Evolutionary conservation across 2,329 filamentous ascomycete genomes (phyloP), one percentile per base, ranked within the genome.

Genomic region (Monosporascus sp.): DNA sequence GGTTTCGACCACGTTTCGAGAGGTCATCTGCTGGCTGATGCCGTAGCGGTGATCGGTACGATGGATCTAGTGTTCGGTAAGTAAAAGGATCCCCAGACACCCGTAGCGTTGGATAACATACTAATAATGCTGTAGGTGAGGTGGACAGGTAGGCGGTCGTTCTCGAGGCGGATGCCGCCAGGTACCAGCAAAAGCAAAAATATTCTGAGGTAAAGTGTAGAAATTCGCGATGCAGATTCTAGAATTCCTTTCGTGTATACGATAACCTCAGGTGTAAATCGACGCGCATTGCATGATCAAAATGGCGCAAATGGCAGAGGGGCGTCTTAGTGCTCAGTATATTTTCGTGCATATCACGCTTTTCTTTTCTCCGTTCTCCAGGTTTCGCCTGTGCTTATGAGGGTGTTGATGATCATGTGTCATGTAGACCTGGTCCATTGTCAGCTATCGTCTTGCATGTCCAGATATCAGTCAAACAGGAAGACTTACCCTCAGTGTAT

Each of bases 1-100:
- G 93, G 91, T 61, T 97, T 99, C 72, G 94, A 99, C 72, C 93
- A 97, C 69, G 82, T 99, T 52, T 86, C 86, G 60, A 88, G 90
- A 75, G 94, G 94, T 34, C 95, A 99, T 76, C 76, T 99, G 73
- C 77, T 99, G 65, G 94, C 95, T 56, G 94, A 99, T 74, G 94
- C 93, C 26, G 94, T 99, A 49, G 95, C 94, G 48, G 92, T 97
- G 55, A 97, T 97, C 64, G 88, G 85, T 70, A 88, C 88, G 50
- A 91, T 92, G 88, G 88, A 91, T 83, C 75, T 94, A 70, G 89
- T 93, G 79, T 93, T 94, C 72, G 91, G 91, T 84, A 79, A 80
- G 82, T 73, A 45, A 43, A 49, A 50, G 17, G 47, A 7, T 49
- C 19, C 40, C 46, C 9, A 38, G 7, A 51, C 16, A 38, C 7